phyloP scores from a whole-genome alignment of 305 asterid genomes.

The Lippia alba region DNA sequence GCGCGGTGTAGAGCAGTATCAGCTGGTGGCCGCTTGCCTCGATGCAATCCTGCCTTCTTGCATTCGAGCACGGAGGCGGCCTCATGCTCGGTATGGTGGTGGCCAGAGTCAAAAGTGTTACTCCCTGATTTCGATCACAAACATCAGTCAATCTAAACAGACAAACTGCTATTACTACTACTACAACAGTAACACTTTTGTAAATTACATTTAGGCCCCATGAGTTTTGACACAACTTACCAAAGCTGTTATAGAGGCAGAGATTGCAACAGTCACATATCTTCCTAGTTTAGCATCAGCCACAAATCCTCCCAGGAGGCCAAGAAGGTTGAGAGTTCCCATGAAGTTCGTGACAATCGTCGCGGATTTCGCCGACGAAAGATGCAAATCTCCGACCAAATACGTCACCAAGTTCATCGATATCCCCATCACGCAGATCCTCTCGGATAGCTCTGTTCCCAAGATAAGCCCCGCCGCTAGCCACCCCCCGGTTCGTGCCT shows the following conservation, averaged over 20 bases:
- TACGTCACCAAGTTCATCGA: constrained; percentile 88
- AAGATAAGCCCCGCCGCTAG: constrained; percentile 86
- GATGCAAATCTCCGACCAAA: constrained; percentile 74
- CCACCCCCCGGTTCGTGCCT: constrained; percentile 86
- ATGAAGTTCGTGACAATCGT: constrained; percentile 83
- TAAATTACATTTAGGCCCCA: background rate
- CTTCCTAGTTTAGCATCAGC: constrained; percentile 95
- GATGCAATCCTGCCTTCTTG: constrained; percentile 52
- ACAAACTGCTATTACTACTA: background rate
- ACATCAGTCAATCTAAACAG: background rate
- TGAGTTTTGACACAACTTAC: constrained; percentile 37
- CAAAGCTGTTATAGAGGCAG: constrained; percentile 74
- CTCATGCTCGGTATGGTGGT: constrained; percentile 74
- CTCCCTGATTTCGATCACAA: constrained; percentile 55
- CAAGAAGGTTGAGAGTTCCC: constrained; percentile 88
- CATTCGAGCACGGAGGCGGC: constrained; percentile 67
- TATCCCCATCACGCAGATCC: constrained; percentile 89
- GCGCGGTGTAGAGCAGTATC: constrained; percentile 68
- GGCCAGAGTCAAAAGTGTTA: constrained; percentile 63
- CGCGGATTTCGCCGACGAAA: constrained; percentile 75
- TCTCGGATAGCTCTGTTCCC: constrained; percentile 88
- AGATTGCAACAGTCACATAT: constrained; percentile 69
- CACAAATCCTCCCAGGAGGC: constrained; percentile 83
- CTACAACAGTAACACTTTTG: background rate
- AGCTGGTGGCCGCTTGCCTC: constrained; percentile 67